Evolutionary conservation across 108 stramenopile species (phyloP).

Genomic region (Cyclotella choctawhatcheeana): DNA sequence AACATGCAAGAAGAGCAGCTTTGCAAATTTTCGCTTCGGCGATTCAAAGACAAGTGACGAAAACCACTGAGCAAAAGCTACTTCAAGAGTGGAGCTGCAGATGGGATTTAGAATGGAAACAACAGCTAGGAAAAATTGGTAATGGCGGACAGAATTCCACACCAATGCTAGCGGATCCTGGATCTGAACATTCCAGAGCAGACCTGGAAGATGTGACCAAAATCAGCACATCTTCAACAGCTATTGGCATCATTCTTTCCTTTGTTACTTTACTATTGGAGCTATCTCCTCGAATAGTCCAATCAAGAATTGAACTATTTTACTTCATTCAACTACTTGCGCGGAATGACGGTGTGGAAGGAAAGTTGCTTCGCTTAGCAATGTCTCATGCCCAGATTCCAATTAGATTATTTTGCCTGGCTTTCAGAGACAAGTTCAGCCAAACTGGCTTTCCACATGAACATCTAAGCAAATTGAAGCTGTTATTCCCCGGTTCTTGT

Average conservation of each 20-base stretch:
- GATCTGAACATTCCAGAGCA: neutral
- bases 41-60: conserved; percentile 46
- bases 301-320: conserved; percentile 69
- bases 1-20: conserved; percentile 63
- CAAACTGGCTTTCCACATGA: conserved; percentile 42
- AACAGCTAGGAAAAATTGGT: conserved; percentile 3
- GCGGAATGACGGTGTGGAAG: conserved; percentile 41
- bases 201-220: conserved; percentile 48
- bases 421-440: conserved; percentile 67
- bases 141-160: conserved; percentile 26
- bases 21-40: conserved; percentile 68
- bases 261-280: conserved; percentile 69
- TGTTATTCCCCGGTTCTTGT: conserved; percentile 76
- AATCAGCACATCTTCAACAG: conserved; percentile 48
- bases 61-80: conserved; percentile 57
- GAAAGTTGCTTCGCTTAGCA: conserved; percentile 58
- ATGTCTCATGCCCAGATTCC: conserved; percentile 76
- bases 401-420: conserved; percentile 67
- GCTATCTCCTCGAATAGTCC: conserved; percentile 63
- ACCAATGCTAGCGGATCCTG: conserved; percentile 50
- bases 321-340: conserved; percentile 76
- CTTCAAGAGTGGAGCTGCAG: conserved; percentile 63
- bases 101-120: conserved; percentile 60
- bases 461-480: neutral
- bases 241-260: conserved; percentile 76